These are phyloP conservation scores for Monosporascus sp. DNA, from an alignment of 2,329 filamentous ascomycete genomes.

Conservation along the genomic window DNA sequence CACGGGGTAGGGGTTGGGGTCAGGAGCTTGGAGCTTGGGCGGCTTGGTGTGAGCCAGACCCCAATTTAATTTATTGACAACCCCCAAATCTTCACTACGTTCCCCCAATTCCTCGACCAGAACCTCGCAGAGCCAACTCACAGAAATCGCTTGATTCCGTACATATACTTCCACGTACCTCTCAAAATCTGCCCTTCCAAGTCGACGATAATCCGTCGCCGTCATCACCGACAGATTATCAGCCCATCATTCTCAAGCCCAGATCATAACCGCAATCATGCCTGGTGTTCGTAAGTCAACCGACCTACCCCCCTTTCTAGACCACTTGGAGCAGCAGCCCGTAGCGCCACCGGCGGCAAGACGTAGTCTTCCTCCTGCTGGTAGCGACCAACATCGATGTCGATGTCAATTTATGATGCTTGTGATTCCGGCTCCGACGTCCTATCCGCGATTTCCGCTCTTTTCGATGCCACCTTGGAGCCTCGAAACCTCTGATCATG, in stretches of 20 bases:
- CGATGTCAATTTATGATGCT: neutral
- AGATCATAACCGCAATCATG: constrained; percentile 35
- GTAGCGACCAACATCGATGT: neutral
- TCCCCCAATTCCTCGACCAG: neutral
- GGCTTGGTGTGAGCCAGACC: too few species aligned
- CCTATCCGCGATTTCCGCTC: neutral
- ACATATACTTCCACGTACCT: neutral
- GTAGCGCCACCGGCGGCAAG: neutral
- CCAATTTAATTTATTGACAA: too few species aligned
- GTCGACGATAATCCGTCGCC: neutral
- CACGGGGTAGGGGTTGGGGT: too few species aligned
- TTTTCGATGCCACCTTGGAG: too few species aligned
- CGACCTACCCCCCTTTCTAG: constrained; percentile 4
- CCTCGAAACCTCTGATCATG: neutral
- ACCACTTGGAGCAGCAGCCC: too few species aligned
- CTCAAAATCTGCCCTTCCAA: neutral
- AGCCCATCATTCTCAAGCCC: neutral
- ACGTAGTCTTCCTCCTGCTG: neutral
- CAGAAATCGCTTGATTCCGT: neutral
- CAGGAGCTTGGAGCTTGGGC: too few species aligned
- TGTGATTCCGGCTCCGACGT: too few species aligned
- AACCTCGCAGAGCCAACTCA: neutral
- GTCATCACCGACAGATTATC: neutral
- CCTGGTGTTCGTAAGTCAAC: constrained; percentile 46
- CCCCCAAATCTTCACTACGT: too few species aligned